Conservation (phyloP, 2,329 filamentous ascomycete species). For the Aureobasidium sp. region DNA sequence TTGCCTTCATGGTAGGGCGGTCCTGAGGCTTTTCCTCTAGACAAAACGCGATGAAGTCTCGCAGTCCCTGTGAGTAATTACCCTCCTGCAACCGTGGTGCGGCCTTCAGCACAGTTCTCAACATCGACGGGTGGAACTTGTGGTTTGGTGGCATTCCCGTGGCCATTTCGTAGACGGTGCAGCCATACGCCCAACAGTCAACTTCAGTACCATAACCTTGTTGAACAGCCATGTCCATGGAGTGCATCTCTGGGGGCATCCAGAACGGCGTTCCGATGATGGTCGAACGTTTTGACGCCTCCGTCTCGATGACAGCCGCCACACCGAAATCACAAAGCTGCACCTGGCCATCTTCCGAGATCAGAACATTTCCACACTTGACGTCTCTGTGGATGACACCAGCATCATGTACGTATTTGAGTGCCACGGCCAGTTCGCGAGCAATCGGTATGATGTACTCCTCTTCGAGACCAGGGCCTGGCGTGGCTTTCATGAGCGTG, state of each 20-base stretch:
- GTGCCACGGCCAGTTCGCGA: conserved; percentile 51
- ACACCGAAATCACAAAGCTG: conserved; percentile 83
- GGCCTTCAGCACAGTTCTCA: conserved; percentile 51
- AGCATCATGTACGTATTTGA: conserved; percentile 56
- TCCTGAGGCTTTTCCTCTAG: conserved; percentile 59
- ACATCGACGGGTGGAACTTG: conserved; percentile 42
- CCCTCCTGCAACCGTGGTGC: conserved; percentile 63
- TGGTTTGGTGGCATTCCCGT: conserved; percentile 67
- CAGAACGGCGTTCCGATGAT: conserved; percentile 77
- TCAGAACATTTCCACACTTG: conserved; percentile 67
- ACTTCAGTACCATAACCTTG: conserved; percentile 40
- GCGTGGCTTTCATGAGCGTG: conserved; percentile 48
- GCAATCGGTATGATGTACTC: conserved; percentile 56
- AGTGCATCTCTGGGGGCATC: conserved; percentile 68
- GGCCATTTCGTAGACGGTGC: conserved; percentile 72
- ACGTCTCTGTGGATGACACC: conserved; percentile 58
- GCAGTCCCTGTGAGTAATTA: conserved; percentile 59
- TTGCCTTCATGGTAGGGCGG: conserved; percentile 59
- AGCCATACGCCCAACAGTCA: conserved; percentile 80
- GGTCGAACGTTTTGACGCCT: conserved; percentile 67
- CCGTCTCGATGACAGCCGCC: conserved; percentile 65
- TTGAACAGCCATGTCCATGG: conserved; percentile 14
- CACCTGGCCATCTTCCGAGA: conserved; percentile 66
- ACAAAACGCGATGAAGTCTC: conserved; percentile 63
- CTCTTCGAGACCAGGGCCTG: conserved; percentile 41